A percentile compares a stretch with the other conserved stretches of the same genome.
Conservation (phyloP, 306 rosid species). For the Acacia melanoxylon region DNA sequence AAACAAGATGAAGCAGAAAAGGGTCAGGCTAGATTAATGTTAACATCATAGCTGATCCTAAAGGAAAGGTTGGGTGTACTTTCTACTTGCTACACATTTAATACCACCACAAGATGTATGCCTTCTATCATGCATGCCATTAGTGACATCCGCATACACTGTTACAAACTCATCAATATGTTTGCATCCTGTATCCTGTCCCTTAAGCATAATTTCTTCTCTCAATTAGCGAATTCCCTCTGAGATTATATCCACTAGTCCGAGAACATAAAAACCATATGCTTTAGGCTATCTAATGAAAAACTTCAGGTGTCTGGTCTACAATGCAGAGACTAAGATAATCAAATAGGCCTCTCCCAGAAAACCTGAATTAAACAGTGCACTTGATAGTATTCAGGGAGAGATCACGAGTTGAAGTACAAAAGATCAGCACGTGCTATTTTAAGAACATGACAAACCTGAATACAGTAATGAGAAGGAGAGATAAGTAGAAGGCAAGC, state of each 20-base stretch:
- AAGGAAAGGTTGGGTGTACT: background rate
- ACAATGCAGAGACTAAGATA: background rate
- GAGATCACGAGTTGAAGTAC: constrained; percentile 4
- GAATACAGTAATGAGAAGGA: constrained; percentile 65
- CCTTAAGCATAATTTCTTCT: background rate
- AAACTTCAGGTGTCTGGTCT: background rate
- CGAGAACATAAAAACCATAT: background rate
- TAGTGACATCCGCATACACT: background rate
- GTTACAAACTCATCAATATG: background rate
- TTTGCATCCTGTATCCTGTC: background rate
- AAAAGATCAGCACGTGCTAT: constrained; percentile 14
- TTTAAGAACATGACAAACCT: constrained; percentile 58
- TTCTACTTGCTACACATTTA: background rate
- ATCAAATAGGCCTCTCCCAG: constrained; percentile 28
- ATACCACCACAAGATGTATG: background rate
- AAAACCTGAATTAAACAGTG: constrained; percentile 35
- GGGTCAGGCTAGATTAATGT: background rate
- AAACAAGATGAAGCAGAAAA: background rate
- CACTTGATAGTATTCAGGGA: background rate
- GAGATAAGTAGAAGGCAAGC: constrained; percentile 66
- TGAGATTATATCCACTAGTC: background rate
- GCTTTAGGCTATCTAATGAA: background rate
- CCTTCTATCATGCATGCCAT: background rate
- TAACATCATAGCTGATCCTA: background rate
- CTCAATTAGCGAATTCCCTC: background rate